phyloP scores from a whole-genome alignment of 1,284 basidiomycete genomes.

The Naganishia sp. region DNA sequence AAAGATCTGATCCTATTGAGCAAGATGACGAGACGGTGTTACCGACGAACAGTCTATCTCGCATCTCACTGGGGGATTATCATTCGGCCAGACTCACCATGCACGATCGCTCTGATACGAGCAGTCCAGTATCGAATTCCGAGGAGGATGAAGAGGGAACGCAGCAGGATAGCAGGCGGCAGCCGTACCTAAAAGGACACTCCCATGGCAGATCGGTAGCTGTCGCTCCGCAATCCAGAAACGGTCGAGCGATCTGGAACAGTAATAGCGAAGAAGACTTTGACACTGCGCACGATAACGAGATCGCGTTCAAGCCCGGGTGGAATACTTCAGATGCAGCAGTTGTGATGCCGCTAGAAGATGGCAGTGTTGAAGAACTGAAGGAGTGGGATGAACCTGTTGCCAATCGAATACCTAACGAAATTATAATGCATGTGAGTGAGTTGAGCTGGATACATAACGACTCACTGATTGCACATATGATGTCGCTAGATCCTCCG shows the following conservation, averaged over 20 bases:
- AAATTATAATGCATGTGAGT: conserved; percentile 32
- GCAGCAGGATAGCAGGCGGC: not conserved
- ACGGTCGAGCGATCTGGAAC: not conserved
- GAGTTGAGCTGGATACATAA: not conserved
- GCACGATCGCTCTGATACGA: conserved; percentile 11
- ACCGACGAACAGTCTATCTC: not conserved
- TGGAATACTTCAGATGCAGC: not conserved
- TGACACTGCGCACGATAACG: not conserved
- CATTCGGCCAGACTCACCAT: conserved; percentile 11
- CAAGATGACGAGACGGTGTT: not conserved
- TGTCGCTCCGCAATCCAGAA: not conserved
- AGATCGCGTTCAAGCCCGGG: not conserved
- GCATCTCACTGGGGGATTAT: conserved; percentile 15
- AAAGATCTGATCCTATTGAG: not conserved
- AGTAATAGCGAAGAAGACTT: not conserved
- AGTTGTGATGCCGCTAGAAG: too few species aligned
- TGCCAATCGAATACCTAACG: conserved; percentile 24
- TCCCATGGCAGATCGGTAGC: not conserved
- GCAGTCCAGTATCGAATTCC: conserved; percentile 14
- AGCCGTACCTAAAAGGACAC: not conserved
- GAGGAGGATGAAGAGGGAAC: conserved; percentile 14
- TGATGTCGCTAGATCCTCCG: conserved; percentile 74
- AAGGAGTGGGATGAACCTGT: conserved; percentile 4
- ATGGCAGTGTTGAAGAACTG: not conserved
- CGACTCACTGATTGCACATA: not conserved